Evolutionary conservation across 805 yeast genomes (phyloP), one percentile per base, ranked within the genome.

Genomic region (Hanseniaspora hatyaiensis): DNA sequence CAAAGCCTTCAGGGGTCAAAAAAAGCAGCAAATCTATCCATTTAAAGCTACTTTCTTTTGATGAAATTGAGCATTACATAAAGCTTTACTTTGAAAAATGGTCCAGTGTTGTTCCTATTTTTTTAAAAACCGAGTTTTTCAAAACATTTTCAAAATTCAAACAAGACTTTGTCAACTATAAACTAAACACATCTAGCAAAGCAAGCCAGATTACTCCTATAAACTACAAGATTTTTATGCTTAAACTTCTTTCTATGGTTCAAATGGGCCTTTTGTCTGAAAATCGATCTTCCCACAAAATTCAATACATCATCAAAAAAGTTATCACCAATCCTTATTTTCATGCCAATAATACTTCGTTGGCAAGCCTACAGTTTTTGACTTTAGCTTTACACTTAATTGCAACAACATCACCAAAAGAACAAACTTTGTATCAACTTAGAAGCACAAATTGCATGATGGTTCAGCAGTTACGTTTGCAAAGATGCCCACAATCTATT

Each of bases 401-500:
- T 58, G 64, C 82, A 31, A 78, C 79, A 32, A 74, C 74, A 5
- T 94, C 94, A 16, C 29, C 49, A 8, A 87, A 82, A 59, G 73
- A 78, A 37, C 71, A 78, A 8, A 78, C 85, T 1, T 71, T 86
- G 51, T 86, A 85, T 65, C 81, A 80, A 46, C 68, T 82, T 34
- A 70, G 95, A 51, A 88, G 89, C 36, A 70, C 78, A 54, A 78
- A 81, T 6, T 75, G 81, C 11, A 78, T 86, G 23, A 82, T 84
- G 88, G 80, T 88, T 4, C 94, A 84, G 56, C 92, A 86, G 55
- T 65, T 87, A 46, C 74, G 96, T 55, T 67, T 87, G 38, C 94
- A 86, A 59, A 70, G 94, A 54, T 82, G 94, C 61, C 95, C 94
- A 8, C 78, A 88, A 4, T 89, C 89, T 0, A 87, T 84, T 3